Evolutionary conservation across 495 filamentous ascomycete species (phyloP).

Genomic region (Podospora sp.): DNA sequence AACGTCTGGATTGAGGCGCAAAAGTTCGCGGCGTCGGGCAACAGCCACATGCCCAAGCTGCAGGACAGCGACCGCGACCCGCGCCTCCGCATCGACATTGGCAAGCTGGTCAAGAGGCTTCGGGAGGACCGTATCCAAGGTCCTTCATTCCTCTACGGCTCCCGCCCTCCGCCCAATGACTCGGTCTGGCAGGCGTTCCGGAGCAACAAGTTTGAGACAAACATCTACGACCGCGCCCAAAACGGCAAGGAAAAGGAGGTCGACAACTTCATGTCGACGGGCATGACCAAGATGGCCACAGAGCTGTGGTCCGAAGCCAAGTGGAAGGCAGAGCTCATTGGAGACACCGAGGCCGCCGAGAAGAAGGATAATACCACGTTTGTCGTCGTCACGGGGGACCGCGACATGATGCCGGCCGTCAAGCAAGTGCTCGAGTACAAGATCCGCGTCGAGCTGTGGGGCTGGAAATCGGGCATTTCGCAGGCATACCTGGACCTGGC

Average conservation of each 20-base stretch:
- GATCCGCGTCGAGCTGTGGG: slow-evolving; percentile 16
- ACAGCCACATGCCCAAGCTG: slow-evolving; percentile 21
- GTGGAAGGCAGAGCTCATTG: not conserved
- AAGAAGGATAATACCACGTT: slow-evolving; percentile 2
- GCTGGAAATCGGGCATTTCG: slow-evolving; percentile 14
- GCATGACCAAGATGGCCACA: not conserved
- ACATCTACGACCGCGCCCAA: not conserved
- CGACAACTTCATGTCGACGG: slow-evolving; percentile 6
- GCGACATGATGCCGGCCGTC: slow-evolving; percentile 6
- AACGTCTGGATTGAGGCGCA: slow-evolving; percentile 21
- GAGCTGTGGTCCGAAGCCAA: not conserved
- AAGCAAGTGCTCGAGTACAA: slow-evolving; percentile 2
- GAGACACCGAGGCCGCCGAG: not conserved
- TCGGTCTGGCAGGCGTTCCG: slow-evolving; percentile 7
- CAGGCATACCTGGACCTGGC: slow-evolving; percentile 3
- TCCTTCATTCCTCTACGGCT: slow-evolving; percentile 15
- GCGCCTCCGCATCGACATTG: slow-evolving; percentile 11
- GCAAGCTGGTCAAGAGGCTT: slow-evolving; percentile 10
- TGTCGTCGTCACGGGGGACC: slow-evolving; percentile 7
- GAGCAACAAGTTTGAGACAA: not conserved
- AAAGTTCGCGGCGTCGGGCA: slow-evolving; percentile 24
- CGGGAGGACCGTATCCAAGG: not conserved
- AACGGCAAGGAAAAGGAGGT: slow-evolving; percentile 4
- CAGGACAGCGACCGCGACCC: slow-evolving; percentile 15
- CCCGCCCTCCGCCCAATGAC: slow-evolving; percentile 11